Evolutionary conservation across 2,329 filamentous ascomycete species (phyloP), one percentile per base, ranked within the genome.

Genomic region (Penicillium digitatum): DNA sequence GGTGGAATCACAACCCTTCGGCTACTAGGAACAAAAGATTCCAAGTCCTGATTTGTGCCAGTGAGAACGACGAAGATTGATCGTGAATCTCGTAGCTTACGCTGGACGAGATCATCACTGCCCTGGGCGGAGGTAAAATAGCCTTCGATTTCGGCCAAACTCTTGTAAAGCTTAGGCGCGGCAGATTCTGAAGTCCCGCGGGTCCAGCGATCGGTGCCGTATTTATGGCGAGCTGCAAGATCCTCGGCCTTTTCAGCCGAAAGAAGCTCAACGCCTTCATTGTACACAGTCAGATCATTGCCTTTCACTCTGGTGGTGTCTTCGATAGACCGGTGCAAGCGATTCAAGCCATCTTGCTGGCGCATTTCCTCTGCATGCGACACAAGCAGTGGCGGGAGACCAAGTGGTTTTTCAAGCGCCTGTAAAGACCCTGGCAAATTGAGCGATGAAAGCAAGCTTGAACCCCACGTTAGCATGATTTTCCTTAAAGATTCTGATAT

Each of bases 301-400:
- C 85, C 79, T 62, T 94, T 90, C n/a, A 99, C 78, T 72, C 93
- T 96, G 46, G 92, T 87, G 1, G 92, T 95, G 61, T 97, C 93
- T 5, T 89, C 86, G 58, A 97, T 89, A 5, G 89, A 90, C 50
- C 86, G 83, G 49, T 89, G 84, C 0, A 97, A 76, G 27, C 89
- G 81, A 53, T 87, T 85, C 31, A 96, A 78, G 0, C 90, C 93
- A 66, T 96, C 91, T 53, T 92, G 89, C 69, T 97, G 93, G 20
- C 92, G 83, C 46, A 99, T 87, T 68, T 97, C 94, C 69, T 97
- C 93, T 0, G 93, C 93, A 64, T 96, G 94, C 22, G 94, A 89
- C 3, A 91, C 83, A 2, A 99, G 76, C 16, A 85, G 89, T 0
- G 90, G 89, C 0, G 94, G 94, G 4, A 99, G 74, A 0, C 94